Conservation (phyloP, 768 basidiomycete genomes). For the Tricholoma bakamatsutake region DNA sequence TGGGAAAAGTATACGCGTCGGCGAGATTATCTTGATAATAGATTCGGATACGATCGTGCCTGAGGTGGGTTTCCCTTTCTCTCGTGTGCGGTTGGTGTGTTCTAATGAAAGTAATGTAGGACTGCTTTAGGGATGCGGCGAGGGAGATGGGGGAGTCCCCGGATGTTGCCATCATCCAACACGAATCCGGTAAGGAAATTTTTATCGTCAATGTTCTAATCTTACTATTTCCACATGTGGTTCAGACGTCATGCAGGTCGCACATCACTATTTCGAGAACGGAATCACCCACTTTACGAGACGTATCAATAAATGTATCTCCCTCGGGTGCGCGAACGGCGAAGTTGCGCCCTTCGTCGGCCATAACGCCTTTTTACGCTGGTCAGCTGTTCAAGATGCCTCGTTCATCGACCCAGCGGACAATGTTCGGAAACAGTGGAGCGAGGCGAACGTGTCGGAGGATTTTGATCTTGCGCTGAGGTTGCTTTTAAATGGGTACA, state of each 20-base stretch:
- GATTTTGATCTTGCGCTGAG: slow-evolving; percentile 77
- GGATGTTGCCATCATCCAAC: slow-evolving; percentile 84
- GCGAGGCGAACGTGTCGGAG: slow-evolving; percentile 72
- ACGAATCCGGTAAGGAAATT: slow-evolving; percentile 55
- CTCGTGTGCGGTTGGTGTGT: background rate
- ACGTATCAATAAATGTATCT: slow-evolving; percentile 81
- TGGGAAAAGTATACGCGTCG: slow-evolving; percentile 67
- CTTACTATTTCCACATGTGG: too few relatives aligned
- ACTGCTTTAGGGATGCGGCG: slow-evolving; percentile 87
- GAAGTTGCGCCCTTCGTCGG: slow-evolving; percentile 83
- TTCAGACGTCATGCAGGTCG: slow-evolving; percentile 82
- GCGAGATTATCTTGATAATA: slow-evolving; percentile 75
- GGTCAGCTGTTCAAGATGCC: slow-evolving; percentile 84
- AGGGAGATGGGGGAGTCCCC: slow-evolving; percentile 76
- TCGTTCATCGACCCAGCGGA: slow-evolving; percentile 63
- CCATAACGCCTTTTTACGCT: slow-evolving; percentile 83
- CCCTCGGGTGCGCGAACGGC: slow-evolving; percentile 73
- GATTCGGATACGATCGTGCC: slow-evolving; percentile 77
- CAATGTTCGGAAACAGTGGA: slow-evolving; percentile 64
- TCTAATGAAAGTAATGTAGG: slow-evolving; percentile 24
- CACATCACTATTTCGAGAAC: slow-evolving; percentile 85
- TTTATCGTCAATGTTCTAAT: too few relatives aligned
- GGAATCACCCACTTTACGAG: slow-evolving; percentile 86
- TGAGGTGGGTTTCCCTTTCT: slow-evolving; percentile 33
- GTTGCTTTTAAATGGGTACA: slow-evolving; percentile 64